phyloP scores from a whole-genome alignment of 805 yeast genomes.

The Candida fluviatilis region DNA sequence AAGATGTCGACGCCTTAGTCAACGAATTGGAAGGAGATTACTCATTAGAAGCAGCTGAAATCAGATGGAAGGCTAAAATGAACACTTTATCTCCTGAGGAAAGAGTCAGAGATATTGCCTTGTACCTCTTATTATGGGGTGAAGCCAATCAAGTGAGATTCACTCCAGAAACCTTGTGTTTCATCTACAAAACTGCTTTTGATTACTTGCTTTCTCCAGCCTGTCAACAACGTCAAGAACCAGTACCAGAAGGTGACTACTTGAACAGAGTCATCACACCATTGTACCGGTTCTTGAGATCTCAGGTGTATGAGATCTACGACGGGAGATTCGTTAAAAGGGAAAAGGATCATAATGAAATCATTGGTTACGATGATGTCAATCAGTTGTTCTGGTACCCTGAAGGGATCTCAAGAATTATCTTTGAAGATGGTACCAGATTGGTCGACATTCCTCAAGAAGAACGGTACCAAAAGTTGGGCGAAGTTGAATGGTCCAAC shows the following conservation, averaged over 20 bases:
- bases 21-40: constrained; percentile 76
- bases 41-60: constrained; percentile 79
- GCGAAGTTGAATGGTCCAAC: constrained; percentile 88
- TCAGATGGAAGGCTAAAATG: constrained; percentile 84
- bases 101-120: constrained; percentile 72
- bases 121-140: constrained; percentile 80
- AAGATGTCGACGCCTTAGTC: constrained; percentile 57
- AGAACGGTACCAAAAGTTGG: constrained; percentile 85
- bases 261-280: constrained; percentile 93
- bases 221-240: constrained; percentile 82
- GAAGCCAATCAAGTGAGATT: constrained; percentile 94
- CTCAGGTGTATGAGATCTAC: constrained; percentile 76
- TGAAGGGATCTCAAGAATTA: constrained; percentile 93
- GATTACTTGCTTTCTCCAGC: constrained; percentile 87
- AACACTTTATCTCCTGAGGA: constrained; percentile 68
- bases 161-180: constrained; percentile 85
- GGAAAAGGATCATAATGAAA: constrained; percentile 76
- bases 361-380: constrained; percentile 95
- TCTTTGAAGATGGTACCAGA: constrained; percentile 88
- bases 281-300: constrained; percentile 70
- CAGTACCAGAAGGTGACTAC: constrained; percentile 87
- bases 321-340: constrained; percentile 82
- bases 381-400: constrained; percentile 99
- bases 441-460: constrained; percentile 84
- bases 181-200: constrained; percentile 89